Percentiles rank a stretch among this genome's conserved stretches.
These are phyloP conservation scores for Vitis riparia DNA, from an alignment of 164 flowering plant genomes.

Conservation along the genomic window DNA sequence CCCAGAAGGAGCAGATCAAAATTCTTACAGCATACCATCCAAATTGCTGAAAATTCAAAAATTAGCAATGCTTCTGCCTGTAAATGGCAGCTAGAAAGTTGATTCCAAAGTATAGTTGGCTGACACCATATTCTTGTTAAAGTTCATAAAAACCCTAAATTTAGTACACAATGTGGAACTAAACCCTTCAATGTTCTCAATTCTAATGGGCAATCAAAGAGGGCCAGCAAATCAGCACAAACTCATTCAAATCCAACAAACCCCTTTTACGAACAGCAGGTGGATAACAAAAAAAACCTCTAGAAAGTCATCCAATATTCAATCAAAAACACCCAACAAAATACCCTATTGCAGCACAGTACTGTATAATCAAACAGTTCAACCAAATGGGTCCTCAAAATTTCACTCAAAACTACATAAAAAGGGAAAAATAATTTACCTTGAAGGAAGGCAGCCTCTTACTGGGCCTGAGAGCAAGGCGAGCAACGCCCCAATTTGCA, in stretches of 20 bases:
- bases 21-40: too few species aligned
- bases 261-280: not conserved
- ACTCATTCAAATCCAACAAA: not conserved
- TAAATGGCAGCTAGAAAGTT: not conserved
- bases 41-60: too few species aligned
- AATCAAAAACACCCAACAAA: not conserved
- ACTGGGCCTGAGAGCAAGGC: constrained; percentile 18
- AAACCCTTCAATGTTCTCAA: not conserved
- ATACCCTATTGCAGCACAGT: not conserved
- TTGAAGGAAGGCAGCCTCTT: constrained; percentile 25
- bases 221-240: not conserved
- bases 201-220: not conserved
- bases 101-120: not conserved
- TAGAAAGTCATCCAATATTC: not conserved
- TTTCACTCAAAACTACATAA: not conserved
- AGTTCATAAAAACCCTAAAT: not conserved
- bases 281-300: not conserved
- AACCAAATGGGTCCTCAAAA: constrained; percentile 11
- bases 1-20: too few species aligned
- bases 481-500: constrained; percentile 11
- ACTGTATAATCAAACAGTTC: not conserved
- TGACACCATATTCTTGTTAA: not conserved
- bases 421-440: constrained; percentile 13
- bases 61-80: too few species aligned
- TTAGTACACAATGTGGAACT: not conserved